Base-by-base conservation (phyloP, 108 stramenopile genomes). In the Nannochloropsis oceanica region DNA sequence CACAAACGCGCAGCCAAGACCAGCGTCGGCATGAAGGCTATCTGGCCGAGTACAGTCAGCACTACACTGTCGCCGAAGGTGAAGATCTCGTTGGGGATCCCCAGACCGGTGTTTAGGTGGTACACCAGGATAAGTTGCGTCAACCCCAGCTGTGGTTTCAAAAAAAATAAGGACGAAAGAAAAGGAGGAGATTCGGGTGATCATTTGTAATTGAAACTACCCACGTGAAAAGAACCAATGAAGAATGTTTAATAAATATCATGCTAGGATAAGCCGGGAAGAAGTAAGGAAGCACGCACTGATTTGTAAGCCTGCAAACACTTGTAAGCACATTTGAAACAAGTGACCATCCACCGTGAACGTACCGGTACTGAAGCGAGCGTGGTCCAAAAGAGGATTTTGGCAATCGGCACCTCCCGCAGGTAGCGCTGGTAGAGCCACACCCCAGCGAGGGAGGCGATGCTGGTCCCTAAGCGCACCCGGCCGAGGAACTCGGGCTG, bases 11-110 rank as follows among this genome's bases (percentile, higher is more conserved):
- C 95, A 12, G 97, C 96, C 84, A 98, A 87, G 20, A 96, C 96
- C n/a, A 98, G 89, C 22, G 94, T 95, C 0, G 97, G 97, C 46
- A 98, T 87, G 89, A 98, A 98, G 79, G 96, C 95, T 26, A 98
- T 87, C 90, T 98, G 92, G 82, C 82, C 42, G 5, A 96, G 88
- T 22, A 95, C 93, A 12, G 96, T 89, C 50, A 96, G 88, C 0
- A 92, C 92, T 2, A 95, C 96, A 84, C 96, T 95, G 89, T 97
- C 97, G 25, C 95, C 96, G 88, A 95, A 93, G 18, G 96, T 93
- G 92, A 98, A 95, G 79, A 95, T 90, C 34, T 92, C 93, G 85
- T 96, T 95, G 25, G 96, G 96, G 84, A 98, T 95, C 14, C 96
- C 96, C 42, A 22, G 82, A 82, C 42, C 59, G 22, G 59, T n/a